Evolutionary conservation across 352 stramenopile genomes (phyloP).

Genomic region (Blastocystis sp.): DNA sequence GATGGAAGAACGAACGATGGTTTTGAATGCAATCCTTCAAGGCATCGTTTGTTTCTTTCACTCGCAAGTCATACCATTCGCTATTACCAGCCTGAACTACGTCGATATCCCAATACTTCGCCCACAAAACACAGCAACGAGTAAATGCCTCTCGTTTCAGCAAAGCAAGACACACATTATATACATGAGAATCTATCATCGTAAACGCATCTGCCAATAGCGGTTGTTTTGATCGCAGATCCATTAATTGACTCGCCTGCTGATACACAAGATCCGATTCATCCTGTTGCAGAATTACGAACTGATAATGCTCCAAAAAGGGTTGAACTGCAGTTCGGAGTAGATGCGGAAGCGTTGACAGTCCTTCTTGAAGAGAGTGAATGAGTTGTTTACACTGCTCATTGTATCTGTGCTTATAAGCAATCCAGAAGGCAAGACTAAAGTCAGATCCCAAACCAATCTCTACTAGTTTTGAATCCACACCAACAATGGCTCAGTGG

Average conservation of each 20-base stretch:
- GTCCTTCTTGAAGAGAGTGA: neutral
- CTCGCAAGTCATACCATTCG: neutral
- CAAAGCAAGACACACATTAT: conserved; percentile 12
- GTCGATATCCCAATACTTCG: neutral
- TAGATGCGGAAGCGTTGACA: neutral
- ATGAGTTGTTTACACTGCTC: neutral
- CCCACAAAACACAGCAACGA: conserved; percentile 39
- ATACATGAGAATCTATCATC: neutral
- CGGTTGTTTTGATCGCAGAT: neutral
- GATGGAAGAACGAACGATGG: neutral
- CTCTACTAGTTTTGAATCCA: neutral
- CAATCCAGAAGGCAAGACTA: neutral
- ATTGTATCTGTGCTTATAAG: neutral
- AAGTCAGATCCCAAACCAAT: neutral
- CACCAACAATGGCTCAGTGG: neutral
- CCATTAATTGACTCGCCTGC: neutral
- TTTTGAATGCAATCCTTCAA: neutral
- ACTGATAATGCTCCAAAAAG: neutral
- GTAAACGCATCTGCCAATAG: neutral
- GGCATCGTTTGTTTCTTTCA: neutral
- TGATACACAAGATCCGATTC: neutral
- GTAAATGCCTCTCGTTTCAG: neutral
- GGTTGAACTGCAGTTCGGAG: neutral
- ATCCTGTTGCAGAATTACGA: neutral
- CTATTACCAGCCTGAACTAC: neutral